Base-by-base conservation (phyloP, 2,329 filamentous ascomycete species). In the Zymoseptoria passerinii region DNA sequence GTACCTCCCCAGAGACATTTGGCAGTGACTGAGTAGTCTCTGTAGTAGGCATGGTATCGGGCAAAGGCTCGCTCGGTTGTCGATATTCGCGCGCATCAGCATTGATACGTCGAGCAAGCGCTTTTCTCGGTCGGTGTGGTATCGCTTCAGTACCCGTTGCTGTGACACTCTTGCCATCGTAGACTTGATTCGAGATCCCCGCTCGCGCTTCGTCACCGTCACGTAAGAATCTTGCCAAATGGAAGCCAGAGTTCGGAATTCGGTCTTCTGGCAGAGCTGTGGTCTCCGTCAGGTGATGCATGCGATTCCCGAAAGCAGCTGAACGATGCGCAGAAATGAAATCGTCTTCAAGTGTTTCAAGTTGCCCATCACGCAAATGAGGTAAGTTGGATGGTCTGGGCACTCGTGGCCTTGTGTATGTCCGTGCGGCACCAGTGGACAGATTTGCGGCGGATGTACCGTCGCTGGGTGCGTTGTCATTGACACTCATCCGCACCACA, bases 51-150 rank as follows among this genome's bases (percentile, higher is more conserved):
- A 54, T 28, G 7, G 44, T 48, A 7, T 63, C 63, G 29, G 74
- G 73, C 7, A 70, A 28, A 4, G 66, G 65, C 54, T 72, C 68
- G 53, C 73, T 73, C 35, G 75, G 73, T 61, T 79, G 77, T 55
- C 78, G 73, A 62, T 76, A 78, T 53, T 78, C 72, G 51, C 74
- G 67, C 1, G 72, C 65, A 57, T 79, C 75, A 8, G 77, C 64
- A 64, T 82, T 76, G 27, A 83, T 56, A 50, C 77, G 75, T 20
- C 67, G 74, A 16, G 81, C 75, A n/a, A 49, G 59, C 40, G 63
- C 59, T 55, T 75, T 75, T 9, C 71, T 67, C 18, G 58, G 58
- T 57, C 66, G 58, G 57, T 63, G 69, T n/a, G 63, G 66, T 35
- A 63, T 13, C 35, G 13, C 13, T 16, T 44, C 35, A 23, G 19